A percentile compares a stretch with the other conserved stretches of the same genome.
phyloP scores from a whole-genome alignment of 345 rosid species.

The Hirschfeldia incana region DNA sequence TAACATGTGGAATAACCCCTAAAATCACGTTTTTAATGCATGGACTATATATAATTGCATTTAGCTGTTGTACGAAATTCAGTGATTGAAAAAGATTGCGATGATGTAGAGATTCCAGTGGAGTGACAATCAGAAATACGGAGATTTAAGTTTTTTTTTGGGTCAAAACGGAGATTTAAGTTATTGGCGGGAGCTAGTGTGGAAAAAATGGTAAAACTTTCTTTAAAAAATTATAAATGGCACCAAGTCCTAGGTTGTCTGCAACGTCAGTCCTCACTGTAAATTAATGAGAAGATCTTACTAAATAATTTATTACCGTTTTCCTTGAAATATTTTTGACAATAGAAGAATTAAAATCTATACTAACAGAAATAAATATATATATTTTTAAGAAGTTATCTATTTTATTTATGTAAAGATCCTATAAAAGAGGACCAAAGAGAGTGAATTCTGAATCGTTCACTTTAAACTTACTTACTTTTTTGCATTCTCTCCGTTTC shows the following conservation, averaged over 20 bases:
- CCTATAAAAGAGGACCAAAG: conserved; percentile 27
- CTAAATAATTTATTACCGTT: not conserved
- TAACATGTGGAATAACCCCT: not conserved
- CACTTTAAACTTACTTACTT: conserved; percentile 18
- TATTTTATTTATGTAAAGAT: conserved; percentile 19
- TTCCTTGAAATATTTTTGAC: not conserved
- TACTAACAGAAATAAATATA: not conserved
- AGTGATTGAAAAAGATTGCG: not conserved
- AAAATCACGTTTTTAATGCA: not conserved
- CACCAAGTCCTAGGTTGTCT: conserved; percentile 46
- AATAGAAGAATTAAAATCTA: conserved; percentile 11
- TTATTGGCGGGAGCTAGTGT: not conserved
- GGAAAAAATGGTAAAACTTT: conserved; percentile 7
- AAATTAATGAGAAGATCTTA: conserved; percentile 13
- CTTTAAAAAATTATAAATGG: conserved; percentile 49
- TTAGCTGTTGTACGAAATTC: not conserved
- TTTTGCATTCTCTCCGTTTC: not conserved
- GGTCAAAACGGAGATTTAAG: not conserved
- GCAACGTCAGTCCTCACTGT: conserved; percentile 55
- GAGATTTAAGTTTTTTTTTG: not conserved
- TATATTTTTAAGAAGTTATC: not conserved
- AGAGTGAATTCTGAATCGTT: conserved; percentile 10
- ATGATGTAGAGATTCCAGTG: not conserved
- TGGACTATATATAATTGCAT: not conserved
- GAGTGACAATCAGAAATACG: not conserved